phyloP scores from a whole-genome alignment of 2,329 filamentous ascomycete genomes.

The Atkinsonella hypoxylon region DNA sequence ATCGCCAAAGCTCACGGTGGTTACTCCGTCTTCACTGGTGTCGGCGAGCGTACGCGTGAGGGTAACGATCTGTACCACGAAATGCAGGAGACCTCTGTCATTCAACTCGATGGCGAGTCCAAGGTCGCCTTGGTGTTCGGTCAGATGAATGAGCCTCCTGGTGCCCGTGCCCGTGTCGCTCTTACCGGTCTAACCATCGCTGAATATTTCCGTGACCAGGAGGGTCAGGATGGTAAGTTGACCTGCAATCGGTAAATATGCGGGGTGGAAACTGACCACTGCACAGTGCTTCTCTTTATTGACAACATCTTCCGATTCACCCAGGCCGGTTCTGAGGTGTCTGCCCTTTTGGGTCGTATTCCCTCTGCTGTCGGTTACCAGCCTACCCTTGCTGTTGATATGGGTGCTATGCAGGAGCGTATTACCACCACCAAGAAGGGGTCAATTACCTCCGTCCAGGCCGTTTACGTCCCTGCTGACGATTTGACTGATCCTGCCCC shows the following conservation, averaged over 20 bases:
- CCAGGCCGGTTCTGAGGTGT: conserved; percentile 99
- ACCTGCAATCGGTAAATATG: neutral
- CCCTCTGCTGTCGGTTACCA: conserved; percentile 99
- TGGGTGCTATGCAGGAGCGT: conserved; percentile 99
- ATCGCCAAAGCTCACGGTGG: conserved; percentile 99
- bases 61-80: conserved; percentile 99
- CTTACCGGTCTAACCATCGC: conserved; percentile 76
- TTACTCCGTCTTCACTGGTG: conserved; percentile 99
- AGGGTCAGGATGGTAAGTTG: conserved; percentile 73
- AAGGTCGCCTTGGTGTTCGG: conserved; percentile 99
- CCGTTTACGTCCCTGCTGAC: conserved; percentile 99
- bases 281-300: conserved; percentile 87
- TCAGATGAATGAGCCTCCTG: conserved; percentile 99
- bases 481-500: conserved; percentile 99
- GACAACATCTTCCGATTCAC: conserved; percentile 99
- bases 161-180: conserved; percentile 98
- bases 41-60: conserved; percentile 99
- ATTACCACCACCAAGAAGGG: conserved; percentile 99
- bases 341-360: conserved; percentile 97
- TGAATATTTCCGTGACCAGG: conserved; percentile 67
- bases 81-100: conserved; percentile 99
- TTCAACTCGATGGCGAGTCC: conserved; percentile 97
- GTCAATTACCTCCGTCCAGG: conserved; percentile 99
- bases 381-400: conserved; percentile 94
- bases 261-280: neutral